A percentile compares a stretch with the other conserved stretches of the same genome.
These are phyloP conservation scores for Hygrophorus russula DNA, from an alignment of 768 basidiomycete species.

Conservation along the genomic window DNA sequence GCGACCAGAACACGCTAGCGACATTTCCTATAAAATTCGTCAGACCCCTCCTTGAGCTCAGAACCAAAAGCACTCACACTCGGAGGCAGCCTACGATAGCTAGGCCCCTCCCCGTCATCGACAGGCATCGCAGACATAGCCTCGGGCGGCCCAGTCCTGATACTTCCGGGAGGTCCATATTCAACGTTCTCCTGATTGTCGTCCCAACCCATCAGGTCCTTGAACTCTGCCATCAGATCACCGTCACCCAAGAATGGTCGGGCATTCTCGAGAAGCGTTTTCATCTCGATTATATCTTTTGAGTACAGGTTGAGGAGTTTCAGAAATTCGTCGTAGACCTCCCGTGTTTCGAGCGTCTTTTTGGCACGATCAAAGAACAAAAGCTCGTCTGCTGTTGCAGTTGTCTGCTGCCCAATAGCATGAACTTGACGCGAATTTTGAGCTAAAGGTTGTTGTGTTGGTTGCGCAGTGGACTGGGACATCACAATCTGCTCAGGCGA, in stretches of 20 bases:
- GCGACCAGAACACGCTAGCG: conserved; percentile 85
- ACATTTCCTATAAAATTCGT: conserved; percentile 54
- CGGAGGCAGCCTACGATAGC: conserved; percentile 82
- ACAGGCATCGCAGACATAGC: conserved; percentile 68
- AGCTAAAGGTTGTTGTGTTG: conserved; percentile 10
- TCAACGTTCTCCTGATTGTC: conserved; percentile 48
- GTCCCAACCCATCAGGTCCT: conserved; percentile 75
- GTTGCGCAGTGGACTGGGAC: conserved; percentile 11
- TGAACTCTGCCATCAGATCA: conserved; percentile 76
- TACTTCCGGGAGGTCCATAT: conserved; percentile 67
- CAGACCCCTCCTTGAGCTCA: conserved; percentile 3
- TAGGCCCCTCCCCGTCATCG: conserved; percentile 83
- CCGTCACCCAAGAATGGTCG: conserved; percentile 73
- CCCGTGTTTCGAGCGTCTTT: conserved; percentile 61
- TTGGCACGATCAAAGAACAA: conserved; percentile 93
- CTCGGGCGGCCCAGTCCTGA: conserved; percentile 67
- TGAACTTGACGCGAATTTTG: conserved; percentile 13
- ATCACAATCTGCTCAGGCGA: conserved; percentile 22
- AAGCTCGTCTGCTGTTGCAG: conserved; percentile 50
- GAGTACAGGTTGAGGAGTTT: conserved; percentile 87
- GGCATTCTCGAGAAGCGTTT: conserved; percentile 73
- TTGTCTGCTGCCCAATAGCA: conserved; percentile 16
- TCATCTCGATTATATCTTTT: conserved; percentile 82
- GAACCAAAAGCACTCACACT: conserved; percentile 46
- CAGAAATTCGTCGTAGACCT: conserved; percentile 86